A percentile compares a stretch with the other conserved stretches of the same genome.
phyloP scores from a whole-genome alignment of 2,329 filamentous ascomycete genomes.

The Colletotrichum camelliae region DNA sequence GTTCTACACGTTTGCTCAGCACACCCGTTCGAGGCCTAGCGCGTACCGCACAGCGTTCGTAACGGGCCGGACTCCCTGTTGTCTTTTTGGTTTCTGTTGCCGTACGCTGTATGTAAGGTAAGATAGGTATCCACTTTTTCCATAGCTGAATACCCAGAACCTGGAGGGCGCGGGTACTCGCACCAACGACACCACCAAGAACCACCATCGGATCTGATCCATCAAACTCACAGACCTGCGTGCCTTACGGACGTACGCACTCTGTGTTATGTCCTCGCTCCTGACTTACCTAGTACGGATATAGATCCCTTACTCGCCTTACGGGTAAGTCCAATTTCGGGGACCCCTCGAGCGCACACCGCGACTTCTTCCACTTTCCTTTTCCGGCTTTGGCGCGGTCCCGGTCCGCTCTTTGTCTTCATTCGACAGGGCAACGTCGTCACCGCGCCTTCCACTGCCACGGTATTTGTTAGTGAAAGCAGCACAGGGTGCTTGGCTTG shows the following conservation, averaged over 20 bases:
- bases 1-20: background rate
- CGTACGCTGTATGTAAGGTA: background rate
- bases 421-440: background rate
- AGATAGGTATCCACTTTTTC: too few species aligned
- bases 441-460: background rate
- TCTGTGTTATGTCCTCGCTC: background rate
- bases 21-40: background rate
- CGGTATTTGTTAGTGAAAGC: background rate
- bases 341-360: background rate
- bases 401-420: background rate
- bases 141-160: too few species aligned
- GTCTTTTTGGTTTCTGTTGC: background rate
- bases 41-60: background rate
- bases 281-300: too few species aligned
- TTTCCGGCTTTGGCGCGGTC: background rate
- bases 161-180: too few species aligned
- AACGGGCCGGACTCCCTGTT: background rate
- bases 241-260: constrained; percentile 3
- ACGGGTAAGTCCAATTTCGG: too few species aligned
- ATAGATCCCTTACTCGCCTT: too few species aligned
- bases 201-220: too few species aligned
- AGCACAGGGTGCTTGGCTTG: too few species aligned
- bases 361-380: background rate
- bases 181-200: too few species aligned
- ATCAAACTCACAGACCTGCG: background rate